phyloP scores from a whole-genome alignment of 208 protist species.

The Acanthamoeba lenticulata region DNA sequence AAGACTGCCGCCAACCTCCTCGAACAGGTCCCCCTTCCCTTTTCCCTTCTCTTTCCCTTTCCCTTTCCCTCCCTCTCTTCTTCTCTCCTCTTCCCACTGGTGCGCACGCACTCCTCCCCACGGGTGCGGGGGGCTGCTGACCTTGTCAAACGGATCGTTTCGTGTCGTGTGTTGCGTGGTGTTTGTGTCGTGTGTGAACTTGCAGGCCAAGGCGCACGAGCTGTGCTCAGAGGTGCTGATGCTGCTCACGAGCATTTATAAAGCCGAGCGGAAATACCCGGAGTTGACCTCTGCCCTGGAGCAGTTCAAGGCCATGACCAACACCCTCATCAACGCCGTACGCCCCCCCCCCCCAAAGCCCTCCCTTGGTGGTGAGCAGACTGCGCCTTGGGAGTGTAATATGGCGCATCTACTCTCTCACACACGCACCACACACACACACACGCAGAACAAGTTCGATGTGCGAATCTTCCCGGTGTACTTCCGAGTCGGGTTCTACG shows the following conservation, averaged over 20 bases:
- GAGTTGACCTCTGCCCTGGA: background rate
- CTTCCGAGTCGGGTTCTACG: conserved; percentile 54
- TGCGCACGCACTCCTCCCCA: background rate
- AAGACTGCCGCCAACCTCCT: conserved; percentile 36
- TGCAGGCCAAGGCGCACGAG: conserved; percentile 40
- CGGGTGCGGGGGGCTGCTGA: no score
- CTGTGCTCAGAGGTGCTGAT: conserved; percentile 39
- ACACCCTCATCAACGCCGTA: conserved; percentile 18
- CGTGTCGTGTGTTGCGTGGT: no score
- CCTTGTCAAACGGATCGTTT: no score
- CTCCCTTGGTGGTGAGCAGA: background rate
- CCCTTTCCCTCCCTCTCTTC: no score
- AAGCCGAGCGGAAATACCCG: background rate
- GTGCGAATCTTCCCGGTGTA: conserved; percentile 28
- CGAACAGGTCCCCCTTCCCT: conserved; percentile 1
- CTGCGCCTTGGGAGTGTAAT: background rate
- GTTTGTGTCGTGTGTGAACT: background rate
- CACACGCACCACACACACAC: background rate
- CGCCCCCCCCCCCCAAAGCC: background rate
- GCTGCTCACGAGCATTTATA: conserved; percentile 51
- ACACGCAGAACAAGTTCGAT: conserved; percentile 36
- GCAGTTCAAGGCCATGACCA: conserved; percentile 43
- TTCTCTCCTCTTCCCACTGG: background rate
- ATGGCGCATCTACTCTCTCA: background rate
- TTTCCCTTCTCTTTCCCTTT: no score